Evolutionary conservation across 1,284 basidiomycete genomes (phyloP).

Genomic region (Cutaneotrichosporon arboriforme): DNA sequence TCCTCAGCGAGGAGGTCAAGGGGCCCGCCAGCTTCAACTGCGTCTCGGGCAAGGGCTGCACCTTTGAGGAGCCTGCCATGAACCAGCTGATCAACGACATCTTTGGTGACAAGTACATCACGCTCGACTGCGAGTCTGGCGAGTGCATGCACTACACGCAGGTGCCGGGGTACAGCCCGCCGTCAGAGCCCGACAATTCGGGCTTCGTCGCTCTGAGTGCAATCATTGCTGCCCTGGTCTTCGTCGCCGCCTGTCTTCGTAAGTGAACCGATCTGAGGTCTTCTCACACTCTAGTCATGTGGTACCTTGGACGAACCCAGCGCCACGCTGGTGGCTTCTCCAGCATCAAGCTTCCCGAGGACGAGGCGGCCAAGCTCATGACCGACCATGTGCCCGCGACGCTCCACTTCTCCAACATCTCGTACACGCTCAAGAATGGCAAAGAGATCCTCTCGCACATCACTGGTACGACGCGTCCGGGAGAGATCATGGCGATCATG

Average conservation of each 20-base stretch:
- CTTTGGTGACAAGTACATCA: slow-evolving; percentile 87
- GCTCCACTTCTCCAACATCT: slow-evolving; percentile 78
- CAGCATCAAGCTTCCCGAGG: slow-evolving; percentile 71
- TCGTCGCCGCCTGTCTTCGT: slow-evolving; percentile 52
- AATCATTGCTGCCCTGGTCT: slow-evolving; percentile 61
- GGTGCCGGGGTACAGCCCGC: slow-evolving; percentile 84
- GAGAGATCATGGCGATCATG: slow-evolving; percentile 90
- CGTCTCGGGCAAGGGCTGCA: slow-evolving; percentile 64
- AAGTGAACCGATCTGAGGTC: slow-evolving; percentile 16
- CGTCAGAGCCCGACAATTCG: slow-evolving; percentile 72
- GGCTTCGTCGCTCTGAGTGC: slow-evolving; percentile 77
- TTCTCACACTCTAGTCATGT: slow-evolving; percentile 57
- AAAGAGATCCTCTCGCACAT: slow-evolving; percentile 72
- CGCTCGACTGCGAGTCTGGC: slow-evolving; percentile 77
- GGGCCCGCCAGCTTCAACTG: slow-evolving; percentile 87
- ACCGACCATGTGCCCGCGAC: slow-evolving; percentile 87
- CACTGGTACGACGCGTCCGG: slow-evolving; percentile 74
- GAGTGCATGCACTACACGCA: slow-evolving; percentile 91
- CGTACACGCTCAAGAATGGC: slow-evolving; percentile 64
- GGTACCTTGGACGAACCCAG: slow-evolving; percentile 75
- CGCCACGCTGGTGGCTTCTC: slow-evolving; percentile 60
- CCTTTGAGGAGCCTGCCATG: slow-evolving; percentile 94
- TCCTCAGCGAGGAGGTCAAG: slow-evolving; percentile 80
- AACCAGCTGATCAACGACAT: slow-evolving; percentile 87
- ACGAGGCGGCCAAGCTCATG: slow-evolving; percentile 79